Evolutionary conservation across 208 protist genomes (phyloP).

Genomic region (Crithidia brevicula): DNA sequence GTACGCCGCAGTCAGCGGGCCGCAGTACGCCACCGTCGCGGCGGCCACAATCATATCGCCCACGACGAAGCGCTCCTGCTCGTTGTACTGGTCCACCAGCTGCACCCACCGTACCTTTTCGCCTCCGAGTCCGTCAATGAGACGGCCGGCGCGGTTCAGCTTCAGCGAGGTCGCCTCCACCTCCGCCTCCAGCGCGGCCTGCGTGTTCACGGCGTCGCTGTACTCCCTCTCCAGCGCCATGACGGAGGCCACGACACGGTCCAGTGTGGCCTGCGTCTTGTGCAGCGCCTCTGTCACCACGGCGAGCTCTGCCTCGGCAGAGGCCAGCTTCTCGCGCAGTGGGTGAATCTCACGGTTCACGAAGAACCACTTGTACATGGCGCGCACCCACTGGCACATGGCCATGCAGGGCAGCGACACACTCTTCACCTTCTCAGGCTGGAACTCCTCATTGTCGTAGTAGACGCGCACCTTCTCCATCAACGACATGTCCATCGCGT

Average conservation of each 20-base stretch:
- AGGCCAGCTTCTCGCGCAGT: constrained; percentile 83
- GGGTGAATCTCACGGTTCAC: constrained; percentile 96
- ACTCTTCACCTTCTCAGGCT: constrained; percentile 90
- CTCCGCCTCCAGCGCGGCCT: constrained; percentile 93
- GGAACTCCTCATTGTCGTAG: constrained; percentile 95
- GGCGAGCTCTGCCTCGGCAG: constrained; percentile 92
- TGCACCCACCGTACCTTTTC: constrained; percentile 95
- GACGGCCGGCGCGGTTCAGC: constrained; percentile 94
- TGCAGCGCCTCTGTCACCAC: constrained; percentile 89
- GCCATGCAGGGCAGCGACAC: constrained; percentile 97
- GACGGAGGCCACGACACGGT: constrained; percentile 94
- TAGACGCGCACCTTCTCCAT: constrained; percentile 95
- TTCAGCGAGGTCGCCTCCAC: constrained; percentile 95
- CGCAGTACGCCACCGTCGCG: constrained; percentile 96
- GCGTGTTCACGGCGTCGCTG: constrained; percentile 90
- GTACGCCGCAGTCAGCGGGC: constrained; percentile 95
- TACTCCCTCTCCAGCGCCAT: constrained; percentile 94
- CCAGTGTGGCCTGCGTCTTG: constrained; percentile 88
- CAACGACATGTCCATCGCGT: constrained; percentile 94
- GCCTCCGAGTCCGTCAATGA: constrained; percentile 97
- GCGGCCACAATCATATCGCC: constrained; percentile 97
- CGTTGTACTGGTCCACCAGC: constrained; percentile 91
- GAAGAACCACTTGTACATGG: constrained; percentile 98
- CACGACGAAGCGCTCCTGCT: constrained; percentile 82
- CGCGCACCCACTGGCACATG: constrained; percentile 98